Base-by-base conservation (phyloP, 2,329 filamentous ascomycete genomes). In the Stagonosporopsis rhizophila region DNA sequence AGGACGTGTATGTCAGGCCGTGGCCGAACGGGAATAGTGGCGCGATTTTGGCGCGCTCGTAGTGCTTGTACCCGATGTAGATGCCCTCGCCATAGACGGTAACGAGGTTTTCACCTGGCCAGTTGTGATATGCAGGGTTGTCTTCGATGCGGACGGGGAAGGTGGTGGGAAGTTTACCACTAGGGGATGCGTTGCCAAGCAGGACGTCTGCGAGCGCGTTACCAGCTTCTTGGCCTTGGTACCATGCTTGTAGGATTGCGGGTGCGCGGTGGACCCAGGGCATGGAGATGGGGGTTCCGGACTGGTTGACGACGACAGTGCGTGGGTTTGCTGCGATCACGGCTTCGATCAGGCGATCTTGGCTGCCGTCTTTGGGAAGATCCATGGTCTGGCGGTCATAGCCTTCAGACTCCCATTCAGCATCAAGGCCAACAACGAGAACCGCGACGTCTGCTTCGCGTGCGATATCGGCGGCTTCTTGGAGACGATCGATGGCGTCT, bases 191-290 rank as follows among this genome's bases (percentile, higher is more conserved):
- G 59, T 88, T 84, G 44, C 90, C 89, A 61, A 91, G 90, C 0
- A 94, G 80, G 1, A 94, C 82, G 62, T 94, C 90, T 0, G 89
- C 90, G 59, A 96, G 88, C 11, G 87, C 88, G 69, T 93, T 92
- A 6, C 91, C 91, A 5, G 88, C 89, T 78, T 95, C 91, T 68
- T 95, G 91, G n/a, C 91, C 91, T 58, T 90, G 89, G 68, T 92
- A 95, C 90, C 90, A 95, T 7, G 90, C 84, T 69, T 92, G 89
- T 0, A 92, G 69, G 27, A 92, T 86, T 1, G 87, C 84, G 3
- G 87, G 84, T 2, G 89, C 86, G 20, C 80, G 75, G 60, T 85
- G 79, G 1, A 80, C 84, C 89, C 89, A 92, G 15, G 88, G 88
- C 87, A 90, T 87, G 4, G 82, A 80, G 23, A 89, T 83, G 0